Base-by-base conservation (phyloP, 2,329 filamentous ascomycete genomes). In the Cladosporium sp. region DNA sequence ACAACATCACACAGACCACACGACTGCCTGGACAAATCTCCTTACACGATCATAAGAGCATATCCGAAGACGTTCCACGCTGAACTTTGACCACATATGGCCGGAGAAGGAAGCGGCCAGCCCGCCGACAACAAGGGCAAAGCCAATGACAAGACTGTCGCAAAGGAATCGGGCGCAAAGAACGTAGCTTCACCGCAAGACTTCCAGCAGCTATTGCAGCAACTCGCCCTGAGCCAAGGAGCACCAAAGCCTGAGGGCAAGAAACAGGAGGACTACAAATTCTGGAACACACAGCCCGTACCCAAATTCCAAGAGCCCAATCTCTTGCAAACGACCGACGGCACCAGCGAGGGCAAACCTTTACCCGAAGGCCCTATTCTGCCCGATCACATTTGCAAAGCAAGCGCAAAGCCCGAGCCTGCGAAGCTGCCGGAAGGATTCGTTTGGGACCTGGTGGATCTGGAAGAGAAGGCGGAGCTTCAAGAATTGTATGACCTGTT, bases 231-330 rank as follows among this genome's bases (percentile, higher is more conserved):
- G 35, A 60, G 62, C 8, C 57, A 62, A 24, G 58, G 60, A 25
- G 57, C 55, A 9, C 45, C 55, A 0, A 68, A 65, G 42, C 66
- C 64, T 28, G 69, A 71, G 57, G 69, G 68, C 58, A 71, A 71
- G 54, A 63, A 67, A 22, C 69, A 64, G 8, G 66, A 70, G 52
- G 69, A 70, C 58, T 97, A 97, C 81, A 97, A 96, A 76, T 99
- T 99, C 78, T 99, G 94, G 94, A 87, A 91, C 73, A 99, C 94
- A 47, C 94, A 99, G 74, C 94, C 94, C 0, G 94, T 99, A 59
- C 89, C 90, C 51, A 87, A 87, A 69, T 96, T 97, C 69, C 87
- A 83, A 67, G 68, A 70, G 58, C 65, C 66, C 17, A 68, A 70
- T 63, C 61, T 70, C 39, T 64, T 70, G 24, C 69, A 69, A 57